Evolutionary conservation across 345 rosid genomes (phyloP), one percentile per base, ranked within the genome.

Genomic region (Barbarea vulgaris): DNA sequence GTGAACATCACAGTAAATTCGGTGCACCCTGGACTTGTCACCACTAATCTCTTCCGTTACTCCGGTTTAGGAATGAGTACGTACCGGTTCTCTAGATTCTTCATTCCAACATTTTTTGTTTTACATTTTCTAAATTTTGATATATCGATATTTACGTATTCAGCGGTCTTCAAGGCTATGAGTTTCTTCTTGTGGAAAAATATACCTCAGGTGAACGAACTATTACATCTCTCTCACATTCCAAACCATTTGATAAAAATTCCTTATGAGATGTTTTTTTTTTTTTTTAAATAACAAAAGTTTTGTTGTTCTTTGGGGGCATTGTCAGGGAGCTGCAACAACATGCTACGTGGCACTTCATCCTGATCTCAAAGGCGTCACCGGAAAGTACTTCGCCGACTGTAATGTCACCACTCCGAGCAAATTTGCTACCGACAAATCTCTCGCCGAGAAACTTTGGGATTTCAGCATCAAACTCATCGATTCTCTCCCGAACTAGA

Each of bases 311-410:
- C n/a, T 85, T 19, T 85, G 84, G 91, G 91, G 64, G 86, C 85
- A 27, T 70, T 52, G 15, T n/a, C 22, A 94, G 96, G 98, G 99
- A 57, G 99, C 99, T 39, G 96, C 96, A 25, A 92, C 99, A 24
- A 85, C 93, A 25, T 94, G 97, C 84, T 90, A 90, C 69, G 93
- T 80, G 0, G 97, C 97, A 3, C 89, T 92, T 8, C 96, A 92
- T 78, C 97, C 93, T 15, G 75, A 39, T 4, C 19, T 94, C 68
- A 82, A 81, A 82, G 92, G 88, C 0, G 92, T 84, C 14, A 85
- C 79, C 1, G 96, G 97, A 13, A 90, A 90, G 37, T 94, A 94
- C 78, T 92, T 79, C 65, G 75, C 41, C 4, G 97, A 94, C 59
- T 94, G 96, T 81, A 92, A 94, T 21, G 83, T 84, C 72, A 8